phyloP scores from a whole-genome alignment of 2,329 filamentous ascomycete species.

The Fusarium setosum region DNA sequence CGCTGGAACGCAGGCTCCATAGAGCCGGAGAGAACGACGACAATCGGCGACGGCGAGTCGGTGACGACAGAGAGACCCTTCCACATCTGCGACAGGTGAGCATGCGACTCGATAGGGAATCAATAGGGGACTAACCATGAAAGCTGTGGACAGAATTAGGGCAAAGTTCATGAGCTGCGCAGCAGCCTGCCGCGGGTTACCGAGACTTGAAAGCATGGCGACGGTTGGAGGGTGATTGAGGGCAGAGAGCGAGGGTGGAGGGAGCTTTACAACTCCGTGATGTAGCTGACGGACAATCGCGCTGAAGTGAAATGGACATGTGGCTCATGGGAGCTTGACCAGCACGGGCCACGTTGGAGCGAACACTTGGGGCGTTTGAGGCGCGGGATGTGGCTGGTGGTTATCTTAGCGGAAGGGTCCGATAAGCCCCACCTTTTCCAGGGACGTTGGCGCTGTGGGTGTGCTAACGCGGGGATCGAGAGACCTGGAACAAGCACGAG shows the following conservation, averaged over 20 bases:
- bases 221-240: neutral
- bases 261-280: slow-evolving; percentile 33
- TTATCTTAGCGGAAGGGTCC: neutral
- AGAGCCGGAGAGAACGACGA: slow-evolving; percentile 84
- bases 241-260: neutral
- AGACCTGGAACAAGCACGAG: neutral
- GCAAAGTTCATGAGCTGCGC: slow-evolving; percentile 90
- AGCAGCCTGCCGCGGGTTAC: slow-evolving; percentile 83
- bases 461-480: slow-evolving; percentile 24
- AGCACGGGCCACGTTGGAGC: slow-evolving; percentile 24
- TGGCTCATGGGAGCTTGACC: slow-evolving; percentile 32
- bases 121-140: slow-evolving; percentile 77
- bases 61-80: slow-evolving; percentile 86
- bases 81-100: slow-evolving; percentile 69
- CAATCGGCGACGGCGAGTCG: slow-evolving; percentile 81
- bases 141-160: slow-evolving; percentile 88
- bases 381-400: slow-evolving; percentile 23
- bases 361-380: slow-evolving; percentile 27
- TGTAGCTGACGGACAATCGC: slow-evolving; percentile 24
- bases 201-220: slow-evolving; percentile 74
- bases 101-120: neutral
- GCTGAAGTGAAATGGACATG: slow-evolving; percentile 34
- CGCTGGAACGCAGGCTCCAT: slow-evolving; percentile 88
- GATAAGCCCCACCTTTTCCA: slow-evolving; percentile 19
- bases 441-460: slow-evolving; percentile 29